A percentile compares a stretch with the other conserved stretches of the same genome.
Evolutionary conservation across 2,329 filamentous ascomycete genomes (phyloP).

Genomic region (Cordyceps militaris): DNA sequence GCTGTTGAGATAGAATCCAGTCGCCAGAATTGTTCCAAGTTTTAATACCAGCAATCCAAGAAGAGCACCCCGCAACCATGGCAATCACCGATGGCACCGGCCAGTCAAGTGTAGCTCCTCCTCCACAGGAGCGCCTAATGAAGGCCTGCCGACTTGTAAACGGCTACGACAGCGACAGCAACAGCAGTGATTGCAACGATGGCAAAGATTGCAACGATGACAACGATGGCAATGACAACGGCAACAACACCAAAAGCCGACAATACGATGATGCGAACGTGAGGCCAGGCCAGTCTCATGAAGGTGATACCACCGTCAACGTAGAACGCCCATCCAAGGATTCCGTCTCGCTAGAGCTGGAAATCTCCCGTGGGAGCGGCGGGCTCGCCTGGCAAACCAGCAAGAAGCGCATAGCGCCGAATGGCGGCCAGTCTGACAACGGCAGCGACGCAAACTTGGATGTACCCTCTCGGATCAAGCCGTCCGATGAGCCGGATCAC

Average conservation of each 20-base stretch:
- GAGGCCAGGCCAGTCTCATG: not conserved
- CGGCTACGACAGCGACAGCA: too few relatives aligned
- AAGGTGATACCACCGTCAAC: not conserved
- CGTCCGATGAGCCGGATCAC: not conserved
- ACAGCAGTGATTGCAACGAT: not conserved
- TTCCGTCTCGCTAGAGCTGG: not conserved
- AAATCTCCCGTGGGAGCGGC: not conserved
- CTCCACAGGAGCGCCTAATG: not conserved
- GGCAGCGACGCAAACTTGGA: not conserved
- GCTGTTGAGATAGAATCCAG: not conserved
- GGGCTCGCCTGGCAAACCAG: not conserved
- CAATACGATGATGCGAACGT: not conserved
- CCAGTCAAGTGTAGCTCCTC: not conserved
- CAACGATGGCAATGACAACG: not conserved
- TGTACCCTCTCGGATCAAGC: not conserved
- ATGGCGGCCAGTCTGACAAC: not conserved
- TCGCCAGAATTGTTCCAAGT: not conserved
- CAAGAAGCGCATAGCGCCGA: not conserved
- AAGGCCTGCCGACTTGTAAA: not conserved
- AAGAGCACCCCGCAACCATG: not conserved
- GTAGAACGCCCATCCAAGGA: not conserved
- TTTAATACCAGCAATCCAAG: not conserved
- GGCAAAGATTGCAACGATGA: too few relatives aligned
- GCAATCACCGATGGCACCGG: not conserved
- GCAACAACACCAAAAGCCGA: not conserved